Base-by-base conservation (phyloP, 352 stramenopile genomes). In the Globisporangium orthogonon region DNA sequence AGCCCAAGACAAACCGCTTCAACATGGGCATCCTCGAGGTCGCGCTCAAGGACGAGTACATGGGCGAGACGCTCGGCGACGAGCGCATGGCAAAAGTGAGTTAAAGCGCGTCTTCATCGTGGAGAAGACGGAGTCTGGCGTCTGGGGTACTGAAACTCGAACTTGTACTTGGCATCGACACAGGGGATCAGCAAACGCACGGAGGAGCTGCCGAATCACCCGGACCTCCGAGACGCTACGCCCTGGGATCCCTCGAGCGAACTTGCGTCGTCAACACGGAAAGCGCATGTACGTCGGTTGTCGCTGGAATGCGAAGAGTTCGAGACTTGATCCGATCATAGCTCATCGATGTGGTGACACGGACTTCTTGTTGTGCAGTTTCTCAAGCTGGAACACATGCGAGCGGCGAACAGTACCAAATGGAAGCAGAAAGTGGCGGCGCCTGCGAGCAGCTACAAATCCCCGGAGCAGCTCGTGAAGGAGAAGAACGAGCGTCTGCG, bases 191-290 rank as follows among this genome's bases (percentile, higher is more conserved):
- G 66, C 56, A 95, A 95, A 56, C 72, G 75, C 29, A 83, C 65
- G 0, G 73, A 92, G 59, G 83, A 94, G 63, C 67, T 95, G 28
- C 83, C 86, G 1, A 90, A 84, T 51, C 78, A 94, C 52, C 78
- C 82, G 3, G 61, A 78, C 7, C 65, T 95, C 11, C 54, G 67
- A 2, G 77, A 84, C 50, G 71, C 74, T 7, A 73, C 59, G 39
- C 63, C 69, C 39, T 95, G 86, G 86, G 82, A 93, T 48, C 61
- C 60, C 30, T 92, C 80, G 17, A 75, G 75, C 3, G 76, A 90
- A 43, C 45, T 75, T 11, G 78, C 74, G 9, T 61, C 62, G 7
- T 68, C 67, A 13, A 62, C 72, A 54, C 65, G 69, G 37, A 85
- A 69, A 7, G 63, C 83, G 4, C 76, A 87, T 49, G 79, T 87